A percentile compares a stretch with the other conserved stretches of the same genome.
These are phyloP conservation scores for Dactylellina sp. DNA, from an alignment of 2,329 filamentous ascomycete genomes.

Conservation along the genomic window DNA sequence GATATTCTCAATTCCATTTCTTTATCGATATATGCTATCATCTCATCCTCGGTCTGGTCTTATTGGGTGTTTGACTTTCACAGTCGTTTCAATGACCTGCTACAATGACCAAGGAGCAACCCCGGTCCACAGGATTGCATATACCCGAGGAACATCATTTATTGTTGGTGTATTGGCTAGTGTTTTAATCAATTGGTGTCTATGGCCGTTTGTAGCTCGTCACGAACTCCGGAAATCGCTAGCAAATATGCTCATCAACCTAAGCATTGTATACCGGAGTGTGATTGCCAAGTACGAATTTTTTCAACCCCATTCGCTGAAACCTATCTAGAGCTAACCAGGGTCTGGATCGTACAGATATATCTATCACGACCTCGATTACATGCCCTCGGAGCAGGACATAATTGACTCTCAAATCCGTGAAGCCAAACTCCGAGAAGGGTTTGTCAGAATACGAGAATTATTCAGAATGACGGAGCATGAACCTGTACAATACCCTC, in stretches of 20 bases:
- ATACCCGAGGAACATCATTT: constrained; percentile 68
- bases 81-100: constrained; percentile 63
- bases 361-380: constrained; percentile 71
- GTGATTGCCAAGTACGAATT: constrained; percentile 60
- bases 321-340: neutral
- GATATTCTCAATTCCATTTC: constrained; percentile 69
- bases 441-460: constrained; percentile 71
- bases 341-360: constrained; percentile 63
- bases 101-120: constrained; percentile 58
- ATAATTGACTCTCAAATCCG: constrained; percentile 70
- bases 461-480: constrained; percentile 71
- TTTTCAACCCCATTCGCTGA: neutral
- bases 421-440: constrained; percentile 72
- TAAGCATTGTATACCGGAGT: constrained; percentile 70
- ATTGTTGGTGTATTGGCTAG: constrained; percentile 69
- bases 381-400: constrained; percentile 68
- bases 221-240: constrained; percentile 71
- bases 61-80: constrained; percentile 71
- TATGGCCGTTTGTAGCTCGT: constrained; percentile 73
- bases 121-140: constrained; percentile 65
- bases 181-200: constrained; percentile 70
- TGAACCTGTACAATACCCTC: constrained; percentile 65
- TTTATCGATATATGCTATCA: constrained; percentile 58
- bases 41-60: constrained; percentile 68
- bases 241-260: constrained; percentile 71